Base-by-base conservation (phyloP, 2,329 filamentous ascomycete genomes). In the Calonectria multiphialidica region DNA sequence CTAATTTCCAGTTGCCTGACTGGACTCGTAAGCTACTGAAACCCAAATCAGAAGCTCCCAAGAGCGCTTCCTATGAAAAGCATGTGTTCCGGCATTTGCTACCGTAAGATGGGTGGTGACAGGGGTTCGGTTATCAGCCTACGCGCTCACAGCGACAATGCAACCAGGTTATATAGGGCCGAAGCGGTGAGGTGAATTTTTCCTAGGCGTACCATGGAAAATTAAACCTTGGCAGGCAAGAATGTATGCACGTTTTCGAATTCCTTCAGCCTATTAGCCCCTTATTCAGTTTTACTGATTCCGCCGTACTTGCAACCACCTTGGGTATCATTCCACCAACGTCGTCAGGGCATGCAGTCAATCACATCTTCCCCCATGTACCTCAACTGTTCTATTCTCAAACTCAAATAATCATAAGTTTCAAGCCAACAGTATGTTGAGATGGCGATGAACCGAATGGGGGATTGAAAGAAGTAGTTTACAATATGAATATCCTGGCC, bases 361-460 rank as follows among this genome's bases (percentile, higher is more conserved):
- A 30, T 8, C 5, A 30, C 8, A 5, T 30, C 28, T 30, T 30
- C 28, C 8, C 8, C 28, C 8, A 8, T 30, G 5, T 30, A 5
- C 28, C 8, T 5, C 28, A 8, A 8, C 28, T 8, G 5, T 30
- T 30, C 28, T 30, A 30, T 30, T 30, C 8, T 5, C 28, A n/a
- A n/a, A n/a, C n/a, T n/a, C n/a, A n/a, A n/a, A n/a, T n/a, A n/a
- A n/a, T n/a, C n/a, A n/a, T n/a, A n/a, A n/a, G n/a, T n/a, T n/a
- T n/a, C n/a, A n/a, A n/a, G n/a, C n/a, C n/a, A n/a, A n/a, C n/a
- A n/a, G n/a, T n/a, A n/a, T n/a, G n/a, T n/a, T n/a, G n/a, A n/a
- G n/a, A 13, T 7, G 21, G 6, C 3, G 30, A 40, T 23, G 87
- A 0, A n/a, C 84, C 88, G 21, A 87, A 89, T 75, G 78, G 75